Base-by-base conservation (phyloP, 768 basidiomycete genomes). In the Kwoniella dejecticola region DNA sequence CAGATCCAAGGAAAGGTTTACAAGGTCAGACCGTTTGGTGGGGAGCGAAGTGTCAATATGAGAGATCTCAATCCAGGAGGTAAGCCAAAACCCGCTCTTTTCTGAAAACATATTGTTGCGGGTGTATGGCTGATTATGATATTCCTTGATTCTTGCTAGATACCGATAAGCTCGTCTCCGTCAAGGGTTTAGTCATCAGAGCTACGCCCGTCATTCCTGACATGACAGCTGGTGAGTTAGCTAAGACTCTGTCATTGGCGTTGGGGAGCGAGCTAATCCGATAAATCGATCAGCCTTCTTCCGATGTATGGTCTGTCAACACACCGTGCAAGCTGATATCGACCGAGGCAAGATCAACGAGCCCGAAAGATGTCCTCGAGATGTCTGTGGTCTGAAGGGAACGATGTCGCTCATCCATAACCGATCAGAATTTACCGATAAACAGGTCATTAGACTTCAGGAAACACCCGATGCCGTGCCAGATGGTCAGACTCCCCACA, bases 401-500 rank as follows among this genome's bases (percentile, higher is more conserved):
- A 89, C 91, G 0, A 93, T 98, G 89, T 88, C 88, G 1, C 86
- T 99, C 64, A 87, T 99, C 53, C 96, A 98, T 82, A 98, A 99
- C 76, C 89, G 95, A 47, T 95, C 89, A 77, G 90, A 93, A 66
- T 99, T 97, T 75, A 90, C 91, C 21, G 93, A 99, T 79, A 83
- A 95, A 54, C 96, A 99, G 78, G 90, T 95, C 46, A 88, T 98
- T 63, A 85, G 95, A 36, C 82, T 99, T 8, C 96, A 99, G 76
- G 96, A 99, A 79, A 98, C 95, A 0, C 95, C 95, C 74, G 96
- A 99, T 72, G 91, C 89, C 8, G 95, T 99, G 0, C 95, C 95
- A 4, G 95, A 97, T 78, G 96, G 96, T 2, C 95, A 98, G 77
- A 98, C 96, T 0, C 96, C 96, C 0, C 94, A 97, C 69, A 98